Evolutionary conservation across 2,329 filamentous ascomycete genomes (phyloP).

Genomic region (Fusarium multiceps): DNA sequence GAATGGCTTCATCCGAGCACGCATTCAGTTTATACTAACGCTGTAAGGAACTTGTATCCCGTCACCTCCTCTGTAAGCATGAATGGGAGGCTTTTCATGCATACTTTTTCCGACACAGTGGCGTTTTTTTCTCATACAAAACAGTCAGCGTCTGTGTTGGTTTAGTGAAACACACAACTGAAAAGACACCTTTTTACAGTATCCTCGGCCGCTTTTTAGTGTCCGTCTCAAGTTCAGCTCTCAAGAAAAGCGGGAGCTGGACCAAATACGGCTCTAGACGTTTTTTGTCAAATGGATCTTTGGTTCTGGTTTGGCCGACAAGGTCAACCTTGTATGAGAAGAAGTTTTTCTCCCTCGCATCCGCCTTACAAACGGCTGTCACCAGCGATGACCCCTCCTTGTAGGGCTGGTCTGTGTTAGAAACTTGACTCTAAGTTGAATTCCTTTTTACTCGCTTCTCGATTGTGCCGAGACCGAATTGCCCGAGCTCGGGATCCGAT

Average conservation of each 20-base stretch:
- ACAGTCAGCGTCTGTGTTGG: slow-evolving; percentile 1
- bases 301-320: background rate
- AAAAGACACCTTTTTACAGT: background rate
- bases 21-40: background rate
- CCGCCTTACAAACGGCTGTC: background rate
- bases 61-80: background rate
- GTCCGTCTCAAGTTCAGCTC: slow-evolving; percentile 23
- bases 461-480: slow-evolving; percentile 3
- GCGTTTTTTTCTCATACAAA: slow-evolving; percentile 9
- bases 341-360: background rate
- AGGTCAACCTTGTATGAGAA: slow-evolving; percentile 15
- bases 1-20: background rate
- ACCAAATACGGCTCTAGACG: slow-evolving; percentile 17
- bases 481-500: slow-evolving; percentile 22
- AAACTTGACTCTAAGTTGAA: slow-evolving; percentile 8
- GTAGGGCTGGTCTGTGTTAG: slow-evolving; percentile 1
- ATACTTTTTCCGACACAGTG: slow-evolving; percentile 16
- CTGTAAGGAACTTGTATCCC: background rate
- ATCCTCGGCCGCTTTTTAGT: background rate
- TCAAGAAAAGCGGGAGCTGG: slow-evolving; percentile 7
- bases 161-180: slow-evolving; percentile 39
- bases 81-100: background rate
- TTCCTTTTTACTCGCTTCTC: background rate
- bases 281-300: background rate
- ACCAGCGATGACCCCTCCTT: slow-evolving; percentile 19